phyloP scores from a whole-genome alignment of 202 grass and related monocot genomes.

The Hordeum pubiflorum region DNA sequence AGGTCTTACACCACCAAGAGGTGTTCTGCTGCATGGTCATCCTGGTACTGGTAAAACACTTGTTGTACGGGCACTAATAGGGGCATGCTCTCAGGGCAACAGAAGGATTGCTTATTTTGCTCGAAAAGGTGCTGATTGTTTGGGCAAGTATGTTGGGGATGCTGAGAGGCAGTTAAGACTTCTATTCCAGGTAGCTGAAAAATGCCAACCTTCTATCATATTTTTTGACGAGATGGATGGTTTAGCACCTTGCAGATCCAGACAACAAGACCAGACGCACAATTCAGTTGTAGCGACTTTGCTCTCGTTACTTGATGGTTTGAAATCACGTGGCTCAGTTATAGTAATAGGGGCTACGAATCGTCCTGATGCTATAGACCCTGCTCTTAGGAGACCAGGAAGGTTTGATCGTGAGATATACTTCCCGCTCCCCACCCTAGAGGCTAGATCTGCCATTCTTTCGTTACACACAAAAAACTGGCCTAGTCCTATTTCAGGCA shows the following conservation, averaged over 20 bases:
- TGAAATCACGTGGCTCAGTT: constrained; percentile 93
- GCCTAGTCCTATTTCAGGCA: constrained; percentile 64
- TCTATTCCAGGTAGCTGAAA: constrained; percentile 96
- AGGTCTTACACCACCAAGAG: constrained; percentile 79
- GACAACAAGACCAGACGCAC: constrained; percentile 89
- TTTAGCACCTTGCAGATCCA: constrained; percentile 80
- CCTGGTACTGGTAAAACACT: constrained; percentile 98
- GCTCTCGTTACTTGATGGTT: constrained; percentile 91
- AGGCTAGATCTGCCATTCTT: constrained; percentile 89
- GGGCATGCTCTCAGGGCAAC: constrained; percentile 86
- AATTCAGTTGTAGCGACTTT: constrained; percentile 98
- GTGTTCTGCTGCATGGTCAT: constrained; percentile 88
- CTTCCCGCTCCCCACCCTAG: constrained; percentile 74
- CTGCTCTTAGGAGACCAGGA: constrained; percentile 90
- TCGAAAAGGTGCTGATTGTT: constrained; percentile 96
- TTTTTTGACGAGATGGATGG: constrained; percentile 99
- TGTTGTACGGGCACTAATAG: constrained; percentile 85
- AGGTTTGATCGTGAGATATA: constrained; percentile 98
- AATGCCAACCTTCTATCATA: constrained; percentile 92
- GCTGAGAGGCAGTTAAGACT: constrained; percentile 92
- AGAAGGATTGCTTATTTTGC: constrained; percentile 97
- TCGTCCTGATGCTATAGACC: constrained; percentile 89
- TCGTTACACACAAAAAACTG: constrained; percentile 85
- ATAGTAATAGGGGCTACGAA: constrained; percentile 96
- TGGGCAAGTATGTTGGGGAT: constrained; percentile 98